phyloP scores from a whole-genome alignment of 805 yeast species.

The Hanseniaspora osmophila region DNA sequence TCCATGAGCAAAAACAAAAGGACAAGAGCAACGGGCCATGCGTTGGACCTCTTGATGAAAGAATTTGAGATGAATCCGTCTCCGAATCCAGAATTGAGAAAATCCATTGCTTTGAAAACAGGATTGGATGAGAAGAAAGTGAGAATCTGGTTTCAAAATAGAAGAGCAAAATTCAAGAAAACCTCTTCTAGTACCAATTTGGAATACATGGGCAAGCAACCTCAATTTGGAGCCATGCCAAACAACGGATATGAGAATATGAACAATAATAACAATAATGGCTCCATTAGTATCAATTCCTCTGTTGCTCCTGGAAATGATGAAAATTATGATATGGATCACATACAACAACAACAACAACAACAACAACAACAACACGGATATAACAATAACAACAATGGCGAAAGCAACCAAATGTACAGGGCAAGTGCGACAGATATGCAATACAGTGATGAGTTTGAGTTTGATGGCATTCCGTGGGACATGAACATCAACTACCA shows the following conservation, averaged over 20 bases:
- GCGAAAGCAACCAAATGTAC: not conserved
- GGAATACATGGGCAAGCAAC: slow-evolving; percentile 3
- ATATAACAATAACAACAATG: not conserved
- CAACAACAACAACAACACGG: not conserved
- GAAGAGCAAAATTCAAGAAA: slow-evolving; percentile 67
- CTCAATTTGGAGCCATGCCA: too few species aligned
- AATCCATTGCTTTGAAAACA: slow-evolving; percentile 53
- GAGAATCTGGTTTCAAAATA: slow-evolving; percentile 84
- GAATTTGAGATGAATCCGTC: slow-evolving; percentile 64
- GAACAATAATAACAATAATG: slow-evolving; percentile 8
- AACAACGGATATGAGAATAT: slow-evolving; percentile 4
- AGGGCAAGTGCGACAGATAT: slow-evolving; percentile 5
- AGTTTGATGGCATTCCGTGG: slow-evolving; percentile 33
- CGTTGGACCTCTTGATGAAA: slow-evolving; percentile 46
- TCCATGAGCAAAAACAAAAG: slow-evolving; percentile 27
- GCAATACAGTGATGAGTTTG: slow-evolving; percentile 8
- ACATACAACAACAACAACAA: too few species aligned
- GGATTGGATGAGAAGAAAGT: slow-evolving; percentile 81
- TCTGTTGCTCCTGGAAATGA: slow-evolving; percentile 5
- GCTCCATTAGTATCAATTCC: slow-evolving; percentile 3
- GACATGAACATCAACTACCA: slow-evolving; percentile 52
- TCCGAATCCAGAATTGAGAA: slow-evolving; percentile 60
- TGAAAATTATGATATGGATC: slow-evolving; percentile 8
- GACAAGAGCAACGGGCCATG: slow-evolving; percentile 70
- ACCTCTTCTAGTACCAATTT: slow-evolving; percentile 2